phyloP scores from a whole-genome alignment of 139 green algal species.

The Spirogloea muscicola region DNA sequence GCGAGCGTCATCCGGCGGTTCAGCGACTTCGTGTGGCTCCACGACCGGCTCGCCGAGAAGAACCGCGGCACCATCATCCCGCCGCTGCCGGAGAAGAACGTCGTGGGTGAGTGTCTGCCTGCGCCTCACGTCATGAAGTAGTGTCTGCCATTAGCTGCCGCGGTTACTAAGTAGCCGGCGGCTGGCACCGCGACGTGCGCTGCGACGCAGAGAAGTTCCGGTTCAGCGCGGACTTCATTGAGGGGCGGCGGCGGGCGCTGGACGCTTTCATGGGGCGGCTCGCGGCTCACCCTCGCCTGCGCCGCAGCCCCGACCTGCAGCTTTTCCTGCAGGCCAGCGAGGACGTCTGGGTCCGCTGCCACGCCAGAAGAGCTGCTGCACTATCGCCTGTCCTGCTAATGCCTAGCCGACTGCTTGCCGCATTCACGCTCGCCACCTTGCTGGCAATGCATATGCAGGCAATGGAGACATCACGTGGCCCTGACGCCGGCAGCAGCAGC shows the following conservation, averaged over 20 bases:
- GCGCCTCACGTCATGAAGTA: background rate
- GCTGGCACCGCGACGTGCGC: too few relatives aligned
- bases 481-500: background rate
- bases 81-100: conserved; percentile 84
- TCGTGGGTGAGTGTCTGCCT: conserved; percentile 53
- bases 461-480: background rate
- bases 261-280: conserved; percentile 76
- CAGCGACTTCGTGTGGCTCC: conserved; percentile 85
- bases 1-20: conserved; percentile 83
- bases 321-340: conserved; percentile 79
- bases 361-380: background rate
- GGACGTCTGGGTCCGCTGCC: conserved; percentile 63
- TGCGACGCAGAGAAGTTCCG: conserved; percentile 71
- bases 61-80: conserved; percentile 83
- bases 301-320: conserved; percentile 63
- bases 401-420: too few relatives aligned
- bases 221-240: conserved; percentile 88
- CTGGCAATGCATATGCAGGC: too few relatives aligned
- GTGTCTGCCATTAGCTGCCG: too few relatives aligned
- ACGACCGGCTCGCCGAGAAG: conserved; percentile 67
- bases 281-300: conserved; percentile 70
- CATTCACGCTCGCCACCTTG: too few relatives aligned
- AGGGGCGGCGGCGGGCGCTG: conserved; percentile 70
- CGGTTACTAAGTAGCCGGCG: too few relatives aligned
- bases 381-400: too few relatives aligned